These are phyloP conservation scores for Stephanodiscus minutulus DNA, from an alignment of 108 stramenopile species.

Conservation along the genomic window DNA sequence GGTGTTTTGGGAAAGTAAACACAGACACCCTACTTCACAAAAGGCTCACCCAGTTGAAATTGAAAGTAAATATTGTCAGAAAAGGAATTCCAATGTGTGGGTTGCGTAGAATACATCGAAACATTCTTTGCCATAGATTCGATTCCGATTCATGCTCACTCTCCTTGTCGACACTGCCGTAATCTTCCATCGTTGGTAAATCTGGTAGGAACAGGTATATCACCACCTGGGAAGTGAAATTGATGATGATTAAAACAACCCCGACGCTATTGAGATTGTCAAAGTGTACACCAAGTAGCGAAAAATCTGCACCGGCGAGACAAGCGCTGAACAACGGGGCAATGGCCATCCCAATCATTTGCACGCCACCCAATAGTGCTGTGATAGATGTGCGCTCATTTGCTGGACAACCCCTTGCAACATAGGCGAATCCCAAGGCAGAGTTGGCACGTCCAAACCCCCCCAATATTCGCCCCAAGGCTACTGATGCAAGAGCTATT, in stretches of 20 bases:
- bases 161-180: slow-evolving; percentile 10
- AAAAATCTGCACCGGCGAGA: slow-evolving; percentile 47
- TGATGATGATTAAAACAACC: slow-evolving; percentile 53
- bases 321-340: slow-evolving; percentile 68
- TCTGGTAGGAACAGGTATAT: slow-evolving; percentile 64
- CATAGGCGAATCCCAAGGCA: slow-evolving; percentile 71
- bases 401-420: slow-evolving; percentile 54
- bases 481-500: slow-evolving; percentile 47
- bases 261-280: slow-evolving; percentile 76
- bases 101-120: slow-evolving; percentile 24
- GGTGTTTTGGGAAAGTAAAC: neutral
- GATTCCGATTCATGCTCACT: slow-evolving; percentile 19
- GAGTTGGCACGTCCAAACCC: slow-evolving; percentile 70
- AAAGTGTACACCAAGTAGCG: slow-evolving; percentile 29
- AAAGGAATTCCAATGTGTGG: slow-evolving; percentile 60
- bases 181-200: slow-evolving; percentile 30
- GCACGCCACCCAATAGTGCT: slow-evolving; percentile 54
- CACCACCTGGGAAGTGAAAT: slow-evolving; percentile 44
- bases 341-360: slow-evolving; percentile 69
- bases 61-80: slow-evolving; percentile 64
- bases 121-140: slow-evolving; percentile 15
- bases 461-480: slow-evolving; percentile 60
- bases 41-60: slow-evolving; percentile 56
- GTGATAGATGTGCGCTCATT: slow-evolving; percentile 57
- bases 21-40: no score